phyloP scores from a whole-genome alignment of 495 filamentous ascomycete genomes.

The Lasiosphaeriaceae sp. region DNA sequence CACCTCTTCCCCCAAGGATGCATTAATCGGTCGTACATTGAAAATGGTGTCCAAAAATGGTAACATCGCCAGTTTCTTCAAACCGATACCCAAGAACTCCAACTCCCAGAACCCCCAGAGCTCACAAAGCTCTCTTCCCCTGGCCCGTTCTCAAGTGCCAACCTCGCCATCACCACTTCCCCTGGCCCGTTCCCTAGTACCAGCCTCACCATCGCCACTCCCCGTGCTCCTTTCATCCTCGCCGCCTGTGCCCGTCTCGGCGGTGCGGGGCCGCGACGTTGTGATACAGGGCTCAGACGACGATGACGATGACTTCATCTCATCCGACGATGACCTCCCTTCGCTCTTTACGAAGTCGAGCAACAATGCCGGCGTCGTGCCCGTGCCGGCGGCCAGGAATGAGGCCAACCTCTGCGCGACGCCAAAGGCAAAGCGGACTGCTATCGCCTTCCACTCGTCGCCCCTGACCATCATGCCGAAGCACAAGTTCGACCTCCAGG shows the following conservation, averaged over 20 bases:
- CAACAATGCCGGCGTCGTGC: neutral
- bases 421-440: constrained; percentile 38
- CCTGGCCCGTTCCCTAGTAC: neutral
- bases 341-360: constrained; percentile 16
- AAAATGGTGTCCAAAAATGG: constrained; percentile 16
- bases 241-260: constrained; percentile 22
- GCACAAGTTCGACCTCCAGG: constrained; percentile 66
- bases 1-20: no score
- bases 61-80: constrained; percentile 24
- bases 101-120: constrained; percentile 10
- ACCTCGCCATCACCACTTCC: constrained; percentile 6
- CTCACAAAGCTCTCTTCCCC: neutral
- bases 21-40: neutral
- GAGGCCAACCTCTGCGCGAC: constrained; percentile 19
- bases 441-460: constrained; percentile 34
- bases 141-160: neutral
- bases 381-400: neutral
- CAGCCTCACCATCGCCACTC: constrained; percentile 7
- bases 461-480: constrained; percentile 48
- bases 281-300: constrained; percentile 65
- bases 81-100: constrained; percentile 13
- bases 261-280: constrained; percentile 25
- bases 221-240: constrained; percentile 23
- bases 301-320: constrained; percentile 34
- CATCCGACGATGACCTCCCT: constrained; percentile 21